Conservation (phyloP, 1,139 yeast genomes). For the Casaregolazyma lundiana region DNA sequence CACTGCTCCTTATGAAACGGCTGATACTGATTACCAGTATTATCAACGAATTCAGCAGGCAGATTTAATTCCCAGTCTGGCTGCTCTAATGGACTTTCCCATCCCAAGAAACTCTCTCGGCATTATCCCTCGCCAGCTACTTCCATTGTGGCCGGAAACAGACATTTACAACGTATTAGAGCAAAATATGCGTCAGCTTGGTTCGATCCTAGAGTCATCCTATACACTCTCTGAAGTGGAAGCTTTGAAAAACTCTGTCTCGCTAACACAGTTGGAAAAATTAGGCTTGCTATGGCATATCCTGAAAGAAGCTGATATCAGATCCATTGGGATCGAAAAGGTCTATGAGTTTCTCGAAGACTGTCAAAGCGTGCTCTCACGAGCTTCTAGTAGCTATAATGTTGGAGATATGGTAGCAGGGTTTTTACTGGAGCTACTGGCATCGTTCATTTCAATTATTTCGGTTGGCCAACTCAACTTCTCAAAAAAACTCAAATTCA, state of each 20-base stretch:
- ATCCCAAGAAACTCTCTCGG: constrained; percentile 88
- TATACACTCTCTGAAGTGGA: constrained; percentile 16
- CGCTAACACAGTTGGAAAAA: constrained; percentile 5
- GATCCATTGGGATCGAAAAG: constrained; percentile 12
- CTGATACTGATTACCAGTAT: constrained; percentile 46
- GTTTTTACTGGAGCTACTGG: constrained; percentile 34
- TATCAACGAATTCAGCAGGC: constrained; percentile 62
- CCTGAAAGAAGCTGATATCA: constrained; percentile 4
- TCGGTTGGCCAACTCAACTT: constrained; percentile 13
- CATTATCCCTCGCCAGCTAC: constrained; percentile 53
- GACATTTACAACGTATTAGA: constrained; percentile 42
- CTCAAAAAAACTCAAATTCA: constrained; percentile 18
- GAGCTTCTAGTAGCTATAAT: constrained; percentile 71
- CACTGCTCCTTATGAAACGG: constrained; percentile 39
- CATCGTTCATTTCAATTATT: constrained; percentile 19
- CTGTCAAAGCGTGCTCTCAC: constrained; percentile 55
- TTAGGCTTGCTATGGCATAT: constrained; percentile 6
- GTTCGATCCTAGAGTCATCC: constrained; percentile 19
- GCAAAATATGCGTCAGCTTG: constrained; percentile 62
- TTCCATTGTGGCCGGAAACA: constrained; percentile 46
- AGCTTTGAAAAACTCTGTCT: neutral
- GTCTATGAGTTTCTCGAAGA: constrained; percentile 41
- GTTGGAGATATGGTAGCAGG: constrained; percentile 50
- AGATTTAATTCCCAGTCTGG: constrained; percentile 82
- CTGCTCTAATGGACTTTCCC: constrained; percentile 69